phyloP scores from a whole-genome alignment of 192 early-diverging fungal genomes.

The Coemansia sp. region DNA sequence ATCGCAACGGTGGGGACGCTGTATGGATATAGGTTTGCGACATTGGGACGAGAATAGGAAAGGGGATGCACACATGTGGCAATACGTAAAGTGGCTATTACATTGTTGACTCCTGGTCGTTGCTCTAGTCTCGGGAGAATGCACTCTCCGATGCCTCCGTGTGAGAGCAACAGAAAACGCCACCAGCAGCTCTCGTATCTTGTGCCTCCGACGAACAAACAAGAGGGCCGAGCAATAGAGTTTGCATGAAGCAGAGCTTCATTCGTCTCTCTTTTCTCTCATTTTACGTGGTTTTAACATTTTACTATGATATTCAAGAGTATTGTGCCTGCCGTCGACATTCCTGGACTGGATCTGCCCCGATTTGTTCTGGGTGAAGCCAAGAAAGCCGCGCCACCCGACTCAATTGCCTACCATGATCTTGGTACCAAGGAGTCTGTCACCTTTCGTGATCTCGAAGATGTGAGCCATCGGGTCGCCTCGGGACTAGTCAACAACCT shows the following conservation, averaged over 20 bases:
- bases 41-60: conserved; percentile 9
- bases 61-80: too few relatives aligned
- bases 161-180: not conserved
- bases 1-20: conserved; percentile 26
- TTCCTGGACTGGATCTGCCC: conserved; percentile 25
- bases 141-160: not conserved
- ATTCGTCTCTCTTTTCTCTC: not conserved
- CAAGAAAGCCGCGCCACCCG: conserved; percentile 3
- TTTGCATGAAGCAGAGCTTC: not conserved
- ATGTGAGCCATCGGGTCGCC: conserved; percentile 12
- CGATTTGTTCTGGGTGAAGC: conserved; percentile 22
- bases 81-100: not conserved
- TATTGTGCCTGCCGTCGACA: conserved; percentile 20
- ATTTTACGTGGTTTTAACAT: not conserved
- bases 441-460: conserved; percentile 16
- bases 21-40: conserved; percentile 40
- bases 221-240: not conserved
- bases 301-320: conserved; percentile 39
- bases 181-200: not conserved
- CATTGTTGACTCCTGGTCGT: not conserved
- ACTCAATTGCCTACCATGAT: conserved; percentile 27
- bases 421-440: conserved; percentile 14
- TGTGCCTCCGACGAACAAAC: not conserved
- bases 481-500: conserved; percentile 28
- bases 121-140: not conserved